Base-by-base conservation (phyloP, 768 basidiomycete species). In the Suillus variegatus region DNA sequence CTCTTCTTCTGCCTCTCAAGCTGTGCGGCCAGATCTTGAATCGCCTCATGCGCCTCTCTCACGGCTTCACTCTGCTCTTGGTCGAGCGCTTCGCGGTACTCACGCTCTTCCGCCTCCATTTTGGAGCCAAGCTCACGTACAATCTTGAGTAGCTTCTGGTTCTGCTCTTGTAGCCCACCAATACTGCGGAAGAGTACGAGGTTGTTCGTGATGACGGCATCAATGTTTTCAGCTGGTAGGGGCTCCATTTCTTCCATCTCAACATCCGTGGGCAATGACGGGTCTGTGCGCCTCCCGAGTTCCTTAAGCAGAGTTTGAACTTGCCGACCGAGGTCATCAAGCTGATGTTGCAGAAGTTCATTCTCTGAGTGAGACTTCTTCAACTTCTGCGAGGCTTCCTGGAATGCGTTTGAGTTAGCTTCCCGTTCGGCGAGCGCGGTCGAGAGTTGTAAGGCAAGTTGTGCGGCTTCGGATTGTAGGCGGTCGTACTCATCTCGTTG, bases 401-500 rank as follows among this genome's bases (percentile, higher is more conserved):
- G 82, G 28, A 88, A 84, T 28, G 82, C 73, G 14, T 76, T 77
- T 1, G 83, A 80, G 60, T 88, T 85, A 0, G 80, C 74, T 68
- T 97, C 96, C 7, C 94, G 90, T 60, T 95, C 92, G 4, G 84
- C 72, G 28, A 95, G 82, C 8, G 91, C 87, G 66, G 87, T 82
- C 0, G 93, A 81, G 7, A 98, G 87, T 67, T 97, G 93, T 14
- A 86, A 81, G 2, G 93, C 89, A 28, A 98, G 87, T 61, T 94
- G 89, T 36, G 88, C 80, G 4, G 93, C 89, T 75, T 97, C 94
- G 3, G 85, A 84, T 70, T 88, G 88, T 13, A 95, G 81, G 20
- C 93, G 90, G 69, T 93, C 91, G 73, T 97, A 95, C 76, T 98
- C 96, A 5, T 82, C 81, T 22, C 93, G 90, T 78, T 98, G 97